These are phyloP conservation scores for Microcyclospora tardicrescens DNA, from an alignment of 2,329 filamentous ascomycete species.

Conservation along the genomic window DNA sequence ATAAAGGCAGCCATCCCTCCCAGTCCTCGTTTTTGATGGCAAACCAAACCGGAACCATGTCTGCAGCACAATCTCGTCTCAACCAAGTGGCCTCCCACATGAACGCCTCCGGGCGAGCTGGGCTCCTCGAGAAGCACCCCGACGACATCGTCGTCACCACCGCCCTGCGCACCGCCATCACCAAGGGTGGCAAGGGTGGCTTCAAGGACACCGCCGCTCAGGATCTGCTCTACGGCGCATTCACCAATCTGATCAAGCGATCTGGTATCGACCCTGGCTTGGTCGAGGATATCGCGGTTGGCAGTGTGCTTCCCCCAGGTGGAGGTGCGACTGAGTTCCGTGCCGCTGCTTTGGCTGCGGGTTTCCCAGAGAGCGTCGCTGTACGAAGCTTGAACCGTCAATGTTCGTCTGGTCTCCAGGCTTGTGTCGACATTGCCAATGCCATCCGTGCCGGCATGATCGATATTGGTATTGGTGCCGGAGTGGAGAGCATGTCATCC, in stretches of 20 bases:
- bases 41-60: conserved; percentile 8
- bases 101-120: conserved; percentile 30
- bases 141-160: conserved; percentile 80
- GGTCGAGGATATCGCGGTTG: conserved; percentile 87
- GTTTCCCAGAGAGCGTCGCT: conserved; percentile 75
- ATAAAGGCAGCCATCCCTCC: conserved; percentile 10
- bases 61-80: conserved; percentile 31
- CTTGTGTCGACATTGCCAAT: conserved; percentile 87
- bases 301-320: conserved; percentile 79
- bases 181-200: conserved; percentile 80
- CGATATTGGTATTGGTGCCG: conserved; percentile 83
- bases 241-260: conserved; percentile 68
- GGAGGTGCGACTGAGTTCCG: conserved; percentile 96
- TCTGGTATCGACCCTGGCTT: conserved; percentile 78
- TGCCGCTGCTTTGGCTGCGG: conserved; percentile 77
- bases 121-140: conserved; percentile 40
- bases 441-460: conserved; percentile 86
- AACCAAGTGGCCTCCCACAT: conserved; percentile 47
- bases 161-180: conserved; percentile 81
- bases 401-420: conserved; percentile 86
- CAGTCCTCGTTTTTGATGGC: conserved; percentile 1
- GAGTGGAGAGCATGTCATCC: conserved; percentile 89
- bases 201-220: conserved; percentile 90
- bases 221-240: conserved; percentile 72
- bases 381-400: conserved; percentile 85